These are phyloP conservation scores for Achaetomium macrosporum DNA, from an alignment of 2,329 filamentous ascomycete species.

Conservation along the genomic window DNA sequence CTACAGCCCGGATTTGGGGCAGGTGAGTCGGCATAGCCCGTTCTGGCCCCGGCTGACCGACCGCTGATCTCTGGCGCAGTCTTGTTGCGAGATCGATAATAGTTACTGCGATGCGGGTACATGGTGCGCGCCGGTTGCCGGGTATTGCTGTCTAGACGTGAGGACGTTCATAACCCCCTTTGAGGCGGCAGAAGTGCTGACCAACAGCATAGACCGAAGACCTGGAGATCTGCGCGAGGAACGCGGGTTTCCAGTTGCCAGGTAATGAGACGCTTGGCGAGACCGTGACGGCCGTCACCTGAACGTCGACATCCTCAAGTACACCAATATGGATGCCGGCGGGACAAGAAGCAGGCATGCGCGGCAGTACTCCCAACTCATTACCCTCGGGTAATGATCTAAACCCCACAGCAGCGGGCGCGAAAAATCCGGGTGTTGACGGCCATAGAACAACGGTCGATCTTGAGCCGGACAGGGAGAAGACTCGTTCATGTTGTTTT, in stretches of 20 bases:
- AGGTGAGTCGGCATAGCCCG: constrained; percentile 25
- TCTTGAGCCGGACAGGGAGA: constrained; percentile 24
- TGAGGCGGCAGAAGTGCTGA: background rate
- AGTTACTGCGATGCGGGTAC: constrained; percentile 33
- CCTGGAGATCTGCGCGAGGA: constrained; percentile 30
- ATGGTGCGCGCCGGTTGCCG: constrained; percentile 34
- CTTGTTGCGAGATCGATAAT: constrained; percentile 32
- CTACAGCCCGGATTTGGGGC: constrained; percentile 31
- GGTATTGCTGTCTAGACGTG: constrained; percentile 36
- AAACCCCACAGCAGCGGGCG: background rate
- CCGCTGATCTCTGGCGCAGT: constrained; percentile 21
- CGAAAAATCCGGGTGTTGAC: constrained; percentile 11
- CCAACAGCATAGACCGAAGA: constrained; percentile 30
- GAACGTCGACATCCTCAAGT: background rate
- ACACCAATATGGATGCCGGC: background rate
- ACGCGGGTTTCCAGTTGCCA: constrained; percentile 13
- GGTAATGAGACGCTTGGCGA: background rate
- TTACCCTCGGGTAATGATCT: background rate
- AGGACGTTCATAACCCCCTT: constrained; percentile 3
- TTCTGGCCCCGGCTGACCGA: background rate
- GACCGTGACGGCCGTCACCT: background rate
- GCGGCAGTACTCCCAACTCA: background rate
- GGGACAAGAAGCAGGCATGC: background rate
- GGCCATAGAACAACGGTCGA: constrained; percentile 22
- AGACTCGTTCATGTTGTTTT: constrained; percentile 25